These are phyloP conservation scores for Xylaria grammica DNA, from an alignment of 495 filamentous ascomycete genomes.

Conservation along the genomic window DNA sequence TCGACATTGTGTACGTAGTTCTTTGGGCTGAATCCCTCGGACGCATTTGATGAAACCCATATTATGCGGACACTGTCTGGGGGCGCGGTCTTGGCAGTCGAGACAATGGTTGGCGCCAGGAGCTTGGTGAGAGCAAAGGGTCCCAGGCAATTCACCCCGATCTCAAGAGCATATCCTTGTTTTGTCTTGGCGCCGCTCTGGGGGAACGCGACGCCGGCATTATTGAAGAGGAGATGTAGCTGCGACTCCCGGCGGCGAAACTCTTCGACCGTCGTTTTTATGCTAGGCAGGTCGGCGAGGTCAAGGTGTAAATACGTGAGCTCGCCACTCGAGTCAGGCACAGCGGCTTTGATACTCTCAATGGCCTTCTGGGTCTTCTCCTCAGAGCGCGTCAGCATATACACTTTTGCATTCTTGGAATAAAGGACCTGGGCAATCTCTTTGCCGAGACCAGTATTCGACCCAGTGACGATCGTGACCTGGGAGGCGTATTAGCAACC, in stretches of 20 bases:
- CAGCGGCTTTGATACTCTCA: slow-evolving; percentile 30
- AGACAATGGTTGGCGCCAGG: slow-evolving; percentile 51
- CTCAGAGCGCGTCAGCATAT: slow-evolving; percentile 55
- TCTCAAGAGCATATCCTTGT: slow-evolving; percentile 48
- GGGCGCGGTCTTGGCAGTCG: slow-evolving; percentile 42
- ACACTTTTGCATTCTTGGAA: slow-evolving; percentile 53
- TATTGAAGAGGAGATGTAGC: slow-evolving; percentile 38
- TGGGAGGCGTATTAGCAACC: slow-evolving; percentile 12
- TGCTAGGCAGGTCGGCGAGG: slow-evolving; percentile 35
- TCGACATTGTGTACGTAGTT: slow-evolving; percentile 37
- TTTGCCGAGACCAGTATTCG: slow-evolving; percentile 52
- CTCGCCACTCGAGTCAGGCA: slow-evolving; percentile 30
- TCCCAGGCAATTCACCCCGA: slow-evolving; percentile 48
- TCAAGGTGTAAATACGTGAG: slow-evolving; percentile 36
- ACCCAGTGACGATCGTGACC: slow-evolving; percentile 56
- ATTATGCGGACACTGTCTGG: slow-evolving; percentile 48
- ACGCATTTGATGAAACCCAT: slow-evolving; percentile 44
- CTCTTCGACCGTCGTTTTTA: slow-evolving; percentile 31
- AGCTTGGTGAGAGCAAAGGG: slow-evolving; percentile 51
- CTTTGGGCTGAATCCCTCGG: slow-evolving; percentile 33
- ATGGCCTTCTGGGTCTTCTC: slow-evolving; percentile 37
- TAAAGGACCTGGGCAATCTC: slow-evolving; percentile 53
- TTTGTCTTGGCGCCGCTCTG: slow-evolving; percentile 32
- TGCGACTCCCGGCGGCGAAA: slow-evolving; percentile 32
- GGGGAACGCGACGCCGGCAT: slow-evolving; percentile 46